Base-by-base conservation (phyloP, 345 rosid genomes). In the Brassica rapa region DNA sequence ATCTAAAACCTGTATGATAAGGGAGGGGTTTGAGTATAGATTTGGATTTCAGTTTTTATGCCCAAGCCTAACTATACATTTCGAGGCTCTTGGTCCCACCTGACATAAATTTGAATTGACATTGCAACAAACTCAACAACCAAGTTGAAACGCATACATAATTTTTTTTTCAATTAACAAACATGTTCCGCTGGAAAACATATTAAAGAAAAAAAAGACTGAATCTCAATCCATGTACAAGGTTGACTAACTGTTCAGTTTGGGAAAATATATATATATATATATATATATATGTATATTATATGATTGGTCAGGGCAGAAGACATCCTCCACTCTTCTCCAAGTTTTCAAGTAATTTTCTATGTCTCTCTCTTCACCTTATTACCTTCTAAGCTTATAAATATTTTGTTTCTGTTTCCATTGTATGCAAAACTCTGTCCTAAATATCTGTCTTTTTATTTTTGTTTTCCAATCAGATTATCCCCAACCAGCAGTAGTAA, bases 41-140 rank as follows among this genome's bases (percentile, higher is more conserved):
- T n/a, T n/a, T n/a, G 21, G 21, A 19, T 19, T 19, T 19, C 21
- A 19, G 21, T 19, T 19, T 19, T 19, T 19, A 19, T 19, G 21
- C 21, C 0, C 21, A 19, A 19, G 21, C 29, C 29, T 25, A 25
- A 25, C 29, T 25, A 25, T 25, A 25, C 29, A 25, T 25, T 25
- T 25, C 29, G 51, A 43, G 51, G 29, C 15, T 11, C n/a, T 12
- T 43, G 51, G 4, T 43, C n/a, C 1, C 51, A 43, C 51, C 51
- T 43, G 4, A 11, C 14, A 1, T 43, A 25, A 4, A 56, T 55
- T 25, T 66, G 72, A 66, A 55, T 25, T 66, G 78, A 66, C 71
- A 74, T 24, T 8, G 24, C 39, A 74, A 65, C 65, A 23, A 74
- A 65, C 77, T 53, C 29, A 25, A 25, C 56, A 21, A 63, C 51